A percentile compares a stretch with the other conserved stretches of the same genome.
Evolutionary conservation across 441 rosid species (phyloP).

Genomic region (Erysimum cheiri): DNA sequence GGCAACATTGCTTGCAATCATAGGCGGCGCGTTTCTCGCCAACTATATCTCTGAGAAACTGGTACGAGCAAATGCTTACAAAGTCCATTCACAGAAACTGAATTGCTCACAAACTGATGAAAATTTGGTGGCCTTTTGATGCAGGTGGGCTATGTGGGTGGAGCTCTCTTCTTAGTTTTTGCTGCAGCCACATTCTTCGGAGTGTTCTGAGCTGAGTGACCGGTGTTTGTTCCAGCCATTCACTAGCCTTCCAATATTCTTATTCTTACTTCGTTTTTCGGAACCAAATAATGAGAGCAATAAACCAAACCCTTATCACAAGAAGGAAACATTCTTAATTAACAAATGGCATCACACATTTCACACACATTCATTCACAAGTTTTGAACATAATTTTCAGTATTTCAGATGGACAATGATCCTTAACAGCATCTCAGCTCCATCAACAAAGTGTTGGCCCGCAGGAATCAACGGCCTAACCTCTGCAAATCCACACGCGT

Average conservation of each 20-base stretch:
- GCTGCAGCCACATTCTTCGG: constrained; percentile 91
- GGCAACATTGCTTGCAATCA: constrained; percentile 81
- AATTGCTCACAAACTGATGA: constrained; percentile 22
- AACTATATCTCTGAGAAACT: constrained; percentile 91
- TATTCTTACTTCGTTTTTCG: not conserved
- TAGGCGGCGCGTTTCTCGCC: constrained; percentile 96
- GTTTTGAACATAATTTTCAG: constrained; percentile 39
- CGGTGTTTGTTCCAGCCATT: not conserved
- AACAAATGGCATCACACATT: constrained; percentile 16
- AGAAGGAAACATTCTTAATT: constrained; percentile 22
- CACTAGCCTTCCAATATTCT: constrained; percentile 10
- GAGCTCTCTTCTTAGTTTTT: constrained; percentile 84
- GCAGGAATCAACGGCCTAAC: constrained; percentile 75
- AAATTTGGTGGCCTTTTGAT: constrained; percentile 21
- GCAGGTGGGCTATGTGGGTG: constrained; percentile 93
- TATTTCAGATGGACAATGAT: constrained; percentile 69
- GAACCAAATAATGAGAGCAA: constrained; percentile 6
- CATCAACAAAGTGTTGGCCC: constrained; percentile 71
- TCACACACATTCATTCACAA: constrained; percentile 42
- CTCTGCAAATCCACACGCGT: constrained; percentile 74
- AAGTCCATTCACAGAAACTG: constrained; percentile 7
- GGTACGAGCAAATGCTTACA: constrained; percentile 49
- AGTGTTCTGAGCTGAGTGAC: constrained; percentile 58
- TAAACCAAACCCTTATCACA: constrained; percentile 8
- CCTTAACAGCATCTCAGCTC: constrained; percentile 75